Percentiles rank a stretch among this genome's conserved stretches.
These are phyloP conservation scores for Telfairia occidentalis DNA, from an alignment of 331 rosid genomes.

Conservation along the genomic window DNA sequence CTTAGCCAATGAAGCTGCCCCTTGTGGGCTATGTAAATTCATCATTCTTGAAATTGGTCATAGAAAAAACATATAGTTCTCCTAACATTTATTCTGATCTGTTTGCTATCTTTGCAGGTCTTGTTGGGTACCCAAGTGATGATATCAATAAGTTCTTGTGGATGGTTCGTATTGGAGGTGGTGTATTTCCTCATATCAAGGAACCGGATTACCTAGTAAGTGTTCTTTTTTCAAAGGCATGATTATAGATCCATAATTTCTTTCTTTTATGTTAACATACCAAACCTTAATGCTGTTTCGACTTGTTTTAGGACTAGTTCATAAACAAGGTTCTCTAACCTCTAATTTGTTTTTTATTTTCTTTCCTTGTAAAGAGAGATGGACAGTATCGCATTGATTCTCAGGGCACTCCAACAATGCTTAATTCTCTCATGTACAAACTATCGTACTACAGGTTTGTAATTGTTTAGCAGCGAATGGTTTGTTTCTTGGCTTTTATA, in stretches of 20 bases:
- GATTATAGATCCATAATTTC: background rate
- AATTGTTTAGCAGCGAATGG: constrained; percentile 10
- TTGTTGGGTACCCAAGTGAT: constrained; percentile 97
- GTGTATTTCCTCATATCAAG: constrained; percentile 96
- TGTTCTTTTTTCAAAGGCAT: background rate
- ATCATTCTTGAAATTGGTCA: background rate
- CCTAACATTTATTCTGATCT: background rate
- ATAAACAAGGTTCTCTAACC: background rate
- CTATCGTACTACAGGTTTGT: constrained; percentile 92
- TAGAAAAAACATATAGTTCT: background rate
- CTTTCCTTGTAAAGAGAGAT: constrained; percentile 51
- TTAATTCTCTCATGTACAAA: constrained; percentile 91
- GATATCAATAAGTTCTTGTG: constrained; percentile 96
- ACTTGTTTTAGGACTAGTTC: constrained; percentile 4
- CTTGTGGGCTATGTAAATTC: too few relatives aligned
- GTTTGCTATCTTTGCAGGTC: constrained; percentile 40
- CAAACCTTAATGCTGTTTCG: constrained; percentile 11
- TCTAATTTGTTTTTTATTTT: background rate
- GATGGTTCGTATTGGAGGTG: constrained; percentile 99
- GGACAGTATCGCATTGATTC: constrained; percentile 96
- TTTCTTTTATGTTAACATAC: background rate
- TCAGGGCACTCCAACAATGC: constrained; percentile 92
- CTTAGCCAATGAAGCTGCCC: too few relatives aligned
- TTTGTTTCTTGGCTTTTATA: background rate
- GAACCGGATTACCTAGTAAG: constrained; percentile 94